A percentile compares a stretch with the other conserved stretches of the same genome.
phyloP scores from a whole-genome alignment of 495 filamentous ascomycete genomes.

The Xylaria scruposa region DNA sequence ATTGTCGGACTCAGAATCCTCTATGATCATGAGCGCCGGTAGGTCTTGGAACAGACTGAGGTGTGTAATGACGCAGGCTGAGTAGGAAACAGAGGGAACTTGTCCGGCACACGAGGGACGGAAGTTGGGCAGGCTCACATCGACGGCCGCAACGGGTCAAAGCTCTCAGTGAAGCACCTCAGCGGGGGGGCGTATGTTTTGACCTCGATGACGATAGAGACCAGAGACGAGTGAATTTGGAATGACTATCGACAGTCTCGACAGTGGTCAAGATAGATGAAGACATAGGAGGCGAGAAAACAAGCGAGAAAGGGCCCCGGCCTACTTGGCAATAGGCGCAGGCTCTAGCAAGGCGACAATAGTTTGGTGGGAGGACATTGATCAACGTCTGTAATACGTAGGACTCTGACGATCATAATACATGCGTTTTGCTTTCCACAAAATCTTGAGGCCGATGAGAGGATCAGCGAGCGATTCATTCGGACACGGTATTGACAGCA shows the following conservation, averaged over 20 bases:
- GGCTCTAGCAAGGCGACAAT: neutral
- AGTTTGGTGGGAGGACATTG: neutral
- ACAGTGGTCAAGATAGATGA: neutral
- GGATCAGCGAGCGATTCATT: neutral
- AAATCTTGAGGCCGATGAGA: neutral
- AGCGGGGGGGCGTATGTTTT: neutral
- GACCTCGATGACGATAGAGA: neutral
- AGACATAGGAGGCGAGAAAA: neutral
- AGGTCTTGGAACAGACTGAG: conserved; percentile 14
- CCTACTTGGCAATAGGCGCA: neutral
- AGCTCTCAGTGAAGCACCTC: neutral
- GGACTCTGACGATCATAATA: conserved; percentile 1
- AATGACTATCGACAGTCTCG: neutral
- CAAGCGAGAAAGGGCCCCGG: neutral
- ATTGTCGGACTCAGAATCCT: conserved; percentile 6
- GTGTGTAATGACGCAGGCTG: conserved; percentile 1
- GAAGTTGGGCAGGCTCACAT: neutral
- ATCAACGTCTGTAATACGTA: conserved; percentile 7
- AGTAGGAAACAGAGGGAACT: conserved; percentile 3
- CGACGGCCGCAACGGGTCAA: neutral
- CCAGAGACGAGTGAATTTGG: neutral
- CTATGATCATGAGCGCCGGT: conserved; percentile 4
- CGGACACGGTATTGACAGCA: neutral
- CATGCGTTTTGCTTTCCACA: neutral
- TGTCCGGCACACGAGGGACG: conserved; percentile 18